phyloP scores from a whole-genome alignment of 148 eudicot genomes.

The Nepenthes mirabilis region DNA sequence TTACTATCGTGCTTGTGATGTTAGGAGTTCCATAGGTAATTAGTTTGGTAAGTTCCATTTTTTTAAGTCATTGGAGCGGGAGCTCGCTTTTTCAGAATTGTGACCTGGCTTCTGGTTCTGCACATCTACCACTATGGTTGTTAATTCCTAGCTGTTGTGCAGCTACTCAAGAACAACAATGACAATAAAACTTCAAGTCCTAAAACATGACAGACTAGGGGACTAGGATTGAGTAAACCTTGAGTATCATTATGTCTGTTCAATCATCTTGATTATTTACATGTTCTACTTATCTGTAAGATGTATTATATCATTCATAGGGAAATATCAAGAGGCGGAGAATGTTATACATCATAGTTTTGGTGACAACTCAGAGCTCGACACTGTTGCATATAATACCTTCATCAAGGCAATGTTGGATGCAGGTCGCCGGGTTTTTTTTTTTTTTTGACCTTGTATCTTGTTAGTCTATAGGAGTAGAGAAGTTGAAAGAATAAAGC shows the following conservation, averaged over 20 bases:
- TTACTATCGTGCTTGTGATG: no score
- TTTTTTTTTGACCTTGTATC: background rate
- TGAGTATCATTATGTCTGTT: background rate
- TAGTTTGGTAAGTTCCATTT: no score
- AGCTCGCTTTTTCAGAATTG: no score
- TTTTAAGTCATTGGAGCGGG: no score
- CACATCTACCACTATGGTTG: no score
- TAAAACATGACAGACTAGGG: no score
- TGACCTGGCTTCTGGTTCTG: no score
- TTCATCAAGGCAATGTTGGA: conserved; percentile 80
- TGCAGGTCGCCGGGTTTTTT: conserved; percentile 49
- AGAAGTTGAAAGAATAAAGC: background rate
- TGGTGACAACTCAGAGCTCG: conserved; percentile 36
- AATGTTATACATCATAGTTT: conserved; percentile 43
- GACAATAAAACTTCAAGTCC: no score
- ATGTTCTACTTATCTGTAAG: background rate
- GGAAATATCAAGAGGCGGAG: conserved; percentile 54
- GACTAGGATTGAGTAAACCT: background rate
- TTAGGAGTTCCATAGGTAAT: no score
- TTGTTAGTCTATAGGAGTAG: background rate
- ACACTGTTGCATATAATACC: conserved; percentile 79
- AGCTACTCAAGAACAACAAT: no score
- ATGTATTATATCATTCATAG: conserved; percentile 18
- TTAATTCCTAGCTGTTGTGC: no score
- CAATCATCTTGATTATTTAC: background rate